Evolutionary conservation across 2,329 filamentous ascomycete genomes (phyloP).

Genomic region (Aspergillus glaucus): DNA sequence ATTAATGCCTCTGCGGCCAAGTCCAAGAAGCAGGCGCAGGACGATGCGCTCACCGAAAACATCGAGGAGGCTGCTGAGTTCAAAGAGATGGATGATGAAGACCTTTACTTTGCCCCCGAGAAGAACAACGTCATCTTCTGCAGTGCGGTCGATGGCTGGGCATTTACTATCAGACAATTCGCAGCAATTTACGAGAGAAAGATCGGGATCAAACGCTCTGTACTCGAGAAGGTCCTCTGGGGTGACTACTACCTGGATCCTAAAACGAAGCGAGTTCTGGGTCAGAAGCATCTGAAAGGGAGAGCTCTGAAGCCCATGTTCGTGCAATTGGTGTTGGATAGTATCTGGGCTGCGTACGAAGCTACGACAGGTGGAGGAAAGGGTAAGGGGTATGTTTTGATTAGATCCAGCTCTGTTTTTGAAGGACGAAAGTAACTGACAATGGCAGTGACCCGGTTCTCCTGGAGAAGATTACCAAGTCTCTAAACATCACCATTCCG

Average conservation of each 20-base stretch:
- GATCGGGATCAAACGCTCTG: constrained; percentile 80
- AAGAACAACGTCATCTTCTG: constrained; percentile 99
- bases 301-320: constrained; percentile 92
- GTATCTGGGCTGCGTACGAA: constrained; percentile 92
- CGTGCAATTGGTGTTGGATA: constrained; percentile 90
- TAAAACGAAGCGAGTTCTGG: constrained; percentile 90
- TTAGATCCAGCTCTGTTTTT: not conserved
- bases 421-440: constrained; percentile 25
- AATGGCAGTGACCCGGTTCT: constrained; percentile 61
- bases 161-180: constrained; percentile 93
- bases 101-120: constrained; percentile 95
- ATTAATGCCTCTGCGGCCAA: constrained; percentile 61
- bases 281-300: constrained; percentile 86
- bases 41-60: constrained; percentile 45
- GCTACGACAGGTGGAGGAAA: constrained; percentile 77
- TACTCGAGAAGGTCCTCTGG: constrained; percentile 93
- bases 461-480: constrained; percentile 92
- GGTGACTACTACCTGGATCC: constrained; percentile 94
- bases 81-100: constrained; percentile 89
- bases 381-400: constrained; percentile 63
- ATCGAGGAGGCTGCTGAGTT: constrained; percentile 55
- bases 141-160: constrained; percentile 98
- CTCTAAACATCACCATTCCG: constrained; percentile 73
- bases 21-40: constrained; percentile 29
- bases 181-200: constrained; percentile 93